phyloP scores from a whole-genome alignment of 2,329 filamentous ascomycete species.

The Calonectria hawksworthii region DNA sequence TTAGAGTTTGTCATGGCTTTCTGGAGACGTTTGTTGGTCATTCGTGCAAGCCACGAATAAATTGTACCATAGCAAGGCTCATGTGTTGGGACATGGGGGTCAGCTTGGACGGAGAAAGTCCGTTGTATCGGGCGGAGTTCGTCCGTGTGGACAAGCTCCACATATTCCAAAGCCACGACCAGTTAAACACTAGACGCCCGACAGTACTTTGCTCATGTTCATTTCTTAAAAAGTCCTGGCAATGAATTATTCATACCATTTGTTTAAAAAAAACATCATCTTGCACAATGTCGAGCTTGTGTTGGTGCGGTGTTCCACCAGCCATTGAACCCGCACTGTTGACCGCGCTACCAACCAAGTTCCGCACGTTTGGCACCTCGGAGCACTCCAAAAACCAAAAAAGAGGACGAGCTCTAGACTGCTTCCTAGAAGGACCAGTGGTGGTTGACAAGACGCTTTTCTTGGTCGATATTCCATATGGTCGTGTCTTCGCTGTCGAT shows the following conservation, averaged over 20 bases:
- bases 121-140: not conserved
- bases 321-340: not conserved
- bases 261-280: not conserved
- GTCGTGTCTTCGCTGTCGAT: slow-evolving; percentile 7
- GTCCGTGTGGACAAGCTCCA: not conserved
- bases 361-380: slow-evolving; percentile 8
- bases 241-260: not conserved
- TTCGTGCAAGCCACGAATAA: not conserved
- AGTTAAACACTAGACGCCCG: not conserved
- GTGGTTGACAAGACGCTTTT: not conserved
- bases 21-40: not conserved
- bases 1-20: not conserved
- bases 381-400: slow-evolving; percentile 32
- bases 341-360: slow-evolving; percentile 14
- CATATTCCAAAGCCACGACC: not conserved
- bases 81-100: not conserved
- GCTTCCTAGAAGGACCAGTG: slow-evolving; percentile 15
- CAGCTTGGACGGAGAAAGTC: not conserved
- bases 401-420: slow-evolving; percentile 18
- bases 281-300: not conserved
- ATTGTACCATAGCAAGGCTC: not conserved
- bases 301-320: not conserved
- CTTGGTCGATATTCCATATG: slow-evolving; percentile 10
- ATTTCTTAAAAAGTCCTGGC: not conserved
- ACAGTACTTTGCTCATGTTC: not conserved